phyloP scores from a whole-genome alignment of 306 rosid species.

The Cicer cuneatum region DNA sequence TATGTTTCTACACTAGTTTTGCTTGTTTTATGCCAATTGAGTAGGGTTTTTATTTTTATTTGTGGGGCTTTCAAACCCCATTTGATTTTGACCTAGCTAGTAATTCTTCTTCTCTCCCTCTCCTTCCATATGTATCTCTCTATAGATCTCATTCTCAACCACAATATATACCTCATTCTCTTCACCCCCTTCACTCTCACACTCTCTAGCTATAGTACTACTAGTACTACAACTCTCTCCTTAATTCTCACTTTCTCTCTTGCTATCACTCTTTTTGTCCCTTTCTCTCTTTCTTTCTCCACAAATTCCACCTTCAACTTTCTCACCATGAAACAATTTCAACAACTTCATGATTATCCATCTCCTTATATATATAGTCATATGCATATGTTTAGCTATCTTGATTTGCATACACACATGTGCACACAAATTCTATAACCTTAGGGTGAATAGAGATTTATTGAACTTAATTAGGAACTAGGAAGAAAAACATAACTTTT shows the following conservation, averaged over 20 bases:
- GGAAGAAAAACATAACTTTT: not conserved
- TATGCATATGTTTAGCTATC: slow-evolving; percentile 1
- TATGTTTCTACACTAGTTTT: slow-evolving; percentile 44
- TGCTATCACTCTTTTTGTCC: slow-evolving; percentile 4
- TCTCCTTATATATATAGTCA: too few species aligned
- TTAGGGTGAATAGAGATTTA: not conserved
- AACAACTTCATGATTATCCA: too few species aligned
- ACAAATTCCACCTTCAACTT: slow-evolving; percentile 33
- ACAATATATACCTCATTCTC: slow-evolving; percentile 41
- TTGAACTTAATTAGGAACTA: not conserved
- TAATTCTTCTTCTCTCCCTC: not conserved
- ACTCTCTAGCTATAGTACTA: slow-evolving; percentile 24
- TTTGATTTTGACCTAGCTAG: slow-evolving; percentile 60
- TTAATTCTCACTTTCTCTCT: slow-evolving; percentile 9
- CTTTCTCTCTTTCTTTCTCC: slow-evolving; percentile 26
- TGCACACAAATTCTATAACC: not conserved
- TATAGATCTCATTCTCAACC: slow-evolving; percentile 47
- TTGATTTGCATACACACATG: not conserved
- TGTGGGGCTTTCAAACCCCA: slow-evolving; percentile 56
- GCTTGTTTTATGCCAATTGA: slow-evolving; percentile 65
- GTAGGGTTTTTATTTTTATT: slow-evolving; percentile 44
- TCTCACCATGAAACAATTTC: not conserved
- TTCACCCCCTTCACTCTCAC: slow-evolving; percentile 32
- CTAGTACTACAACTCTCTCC: not conserved
- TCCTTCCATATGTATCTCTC: not conserved